Base-by-base conservation (phyloP, 2,329 filamentous ascomycete species). In the Monosporascus sp. region DNA sequence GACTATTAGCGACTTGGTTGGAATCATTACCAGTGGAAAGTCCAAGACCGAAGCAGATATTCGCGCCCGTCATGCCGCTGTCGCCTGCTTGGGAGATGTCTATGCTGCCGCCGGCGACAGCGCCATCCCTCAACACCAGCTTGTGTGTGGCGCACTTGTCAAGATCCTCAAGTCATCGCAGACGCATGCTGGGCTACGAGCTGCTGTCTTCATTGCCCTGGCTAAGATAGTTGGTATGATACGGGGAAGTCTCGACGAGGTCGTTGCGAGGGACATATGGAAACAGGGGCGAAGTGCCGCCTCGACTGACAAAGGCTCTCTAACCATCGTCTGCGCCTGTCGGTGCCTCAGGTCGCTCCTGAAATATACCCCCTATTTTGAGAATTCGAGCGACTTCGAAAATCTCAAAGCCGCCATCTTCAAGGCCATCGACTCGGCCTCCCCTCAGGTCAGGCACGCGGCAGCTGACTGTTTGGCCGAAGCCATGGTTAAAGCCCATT, bases 51-150 rank as follows among this genome's bases (percentile, higher is more conserved):
- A 97, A 54, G 85, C 84, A 60, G 91, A 96, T 63, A 70, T 88
- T 50, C 85, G 86, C 64, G 81, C 85, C 3, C 95, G 90, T 71
- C 92, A 97, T 79, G 91, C 91, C 6, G 93, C 93, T 22, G 87
- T 89, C 40, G 84, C 87, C 67, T 96, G 91, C 66, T 70, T 99
- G 61, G 94, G 94, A 35, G 87, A 94, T 65, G 84, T 97, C 37
- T 97, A 92, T 71, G 89, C 87, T 54, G 84, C 88, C n/a, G 93
- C 93, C 2, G 94, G 94, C 51, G 94, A 97, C 70, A 97, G 93
- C 70, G 91, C 89, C 48, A 89, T 96, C 69, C 86, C 87, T 58
- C 76, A 96, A 55, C 90, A 94, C 56, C 85, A 86, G 52, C 73
- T 96, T 55, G 84, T 86, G 17, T 89, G 86, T 61, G 80, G 84